Evolutionary conservation across 139 green algal species (phyloP), one percentile per base, ranked within the genome.

Genomic region (Limnomonas spitsbergensis): DNA sequence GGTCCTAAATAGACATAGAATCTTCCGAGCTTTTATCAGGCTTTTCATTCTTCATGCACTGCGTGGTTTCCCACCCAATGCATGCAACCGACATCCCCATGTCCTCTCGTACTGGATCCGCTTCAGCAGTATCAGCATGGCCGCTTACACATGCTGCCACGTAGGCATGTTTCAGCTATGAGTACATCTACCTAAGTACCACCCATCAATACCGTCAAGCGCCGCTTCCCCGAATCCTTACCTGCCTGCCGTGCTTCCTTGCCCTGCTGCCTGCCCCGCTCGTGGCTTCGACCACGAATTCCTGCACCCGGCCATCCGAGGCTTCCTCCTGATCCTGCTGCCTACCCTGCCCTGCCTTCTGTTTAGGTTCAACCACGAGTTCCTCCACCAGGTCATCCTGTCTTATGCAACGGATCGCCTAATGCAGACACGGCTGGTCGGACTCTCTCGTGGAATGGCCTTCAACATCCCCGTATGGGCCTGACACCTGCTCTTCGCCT

Each of bases 301-400:
- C 47, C 20, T 36, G 26, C 24, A 72, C 9, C 27, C 27, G 29
- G 61, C 9, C 29, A 37, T 20, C 9, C 29, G 27, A 39, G 27
- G 9, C 6, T 72, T 7, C 6, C 29, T 20, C 24, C 9, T 34
- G 61, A 39, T 37, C 29, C 24, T 72, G 26, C 29, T 72, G 29
- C 61, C 9, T 37, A 72, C 26, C 9, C 29, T 39, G 27, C 26
- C 29, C 26, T 7, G 38, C 74, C 24, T 52, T 14, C 34, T 47
- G 34, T 38, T 4, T 56, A 83, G 79, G 31, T 84, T 80, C 42
- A 80, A 84, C 52, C 71, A 84, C 31, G 52, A 74, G 38, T 84
- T 84, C 79, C 73, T 84, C 26, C 77, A 84, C 66, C 73, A 77
- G 37, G 67, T 84, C 34, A 31, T 84, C 2, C 74, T 84, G 37